phyloP scores from a whole-genome alignment of 306 rosid species.

The Prunus kanzakura region DNA sequence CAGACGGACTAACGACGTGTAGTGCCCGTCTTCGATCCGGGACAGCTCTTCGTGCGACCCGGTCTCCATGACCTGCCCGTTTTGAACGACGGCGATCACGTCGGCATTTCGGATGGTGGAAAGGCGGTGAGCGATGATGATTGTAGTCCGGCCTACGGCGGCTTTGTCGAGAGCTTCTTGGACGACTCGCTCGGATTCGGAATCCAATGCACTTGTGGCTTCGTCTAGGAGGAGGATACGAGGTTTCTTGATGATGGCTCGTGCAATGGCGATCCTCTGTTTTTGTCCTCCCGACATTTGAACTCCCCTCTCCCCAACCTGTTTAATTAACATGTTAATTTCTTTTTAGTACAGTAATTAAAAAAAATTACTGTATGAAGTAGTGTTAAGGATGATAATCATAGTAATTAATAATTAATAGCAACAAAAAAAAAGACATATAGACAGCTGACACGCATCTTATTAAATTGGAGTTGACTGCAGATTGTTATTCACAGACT shows the following conservation, averaged over 20 bases:
- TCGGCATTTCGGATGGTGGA: conserved; percentile 77
- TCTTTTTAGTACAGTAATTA: not conserved
- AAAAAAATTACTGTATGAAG: not conserved
- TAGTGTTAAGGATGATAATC: too few species aligned
- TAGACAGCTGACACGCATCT: too few species aligned
- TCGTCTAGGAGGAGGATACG: conserved; percentile 71
- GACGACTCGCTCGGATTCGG: conserved; percentile 75
- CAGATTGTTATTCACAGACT: not conserved
- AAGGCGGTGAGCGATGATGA: conserved; percentile 78
- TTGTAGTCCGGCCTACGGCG: conserved; percentile 74
- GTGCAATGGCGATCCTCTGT: conserved; percentile 85
- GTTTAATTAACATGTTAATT: not conserved
- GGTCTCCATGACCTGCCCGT: conserved; percentile 56
- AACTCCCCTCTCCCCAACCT: conserved; percentile 91
- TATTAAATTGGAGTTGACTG: too few species aligned
- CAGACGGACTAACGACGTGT: conserved; percentile 58
- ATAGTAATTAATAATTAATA: too few species aligned
- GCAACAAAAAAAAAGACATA: too few species aligned
- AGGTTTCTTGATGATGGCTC: conserved; percentile 76
- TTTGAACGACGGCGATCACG: conserved; percentile 63
- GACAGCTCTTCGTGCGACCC: conserved; percentile 68
- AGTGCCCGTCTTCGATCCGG: conserved; percentile 41
- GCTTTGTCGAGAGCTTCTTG: conserved; percentile 88
- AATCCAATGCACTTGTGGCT: conserved; percentile 89
- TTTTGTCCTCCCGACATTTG: conserved; percentile 98